These are phyloP conservation scores for Eremothecium sinecaudum DNA, from an alignment of 1,139 yeast genomes.

Conservation along the genomic window DNA sequence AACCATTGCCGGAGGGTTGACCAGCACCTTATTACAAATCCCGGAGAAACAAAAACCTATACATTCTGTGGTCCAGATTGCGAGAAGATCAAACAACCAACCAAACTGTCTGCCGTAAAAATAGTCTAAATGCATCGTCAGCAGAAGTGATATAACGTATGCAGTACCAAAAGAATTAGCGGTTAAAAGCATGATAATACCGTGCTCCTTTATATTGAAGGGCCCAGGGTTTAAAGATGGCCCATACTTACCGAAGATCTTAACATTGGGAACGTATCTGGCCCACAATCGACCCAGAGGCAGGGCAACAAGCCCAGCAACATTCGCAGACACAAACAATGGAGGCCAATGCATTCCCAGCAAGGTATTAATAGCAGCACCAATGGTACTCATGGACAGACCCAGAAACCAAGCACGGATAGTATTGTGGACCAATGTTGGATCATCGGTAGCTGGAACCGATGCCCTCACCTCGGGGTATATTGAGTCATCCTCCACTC, in stretches of 20 bases:
- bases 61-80: slow-evolving; percentile 48
- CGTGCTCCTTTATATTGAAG: slow-evolving; percentile 57
- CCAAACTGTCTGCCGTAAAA: slow-evolving; percentile 43
- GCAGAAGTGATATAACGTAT: slow-evolving; percentile 50
- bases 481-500: not conserved
- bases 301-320: slow-evolving; percentile 53
- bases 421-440: slow-evolving; percentile 48
- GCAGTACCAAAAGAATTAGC: slow-evolving; percentile 55
- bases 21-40: slow-evolving; percentile 44
- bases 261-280: slow-evolving; percentile 38
- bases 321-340: slow-evolving; percentile 44
- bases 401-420: slow-evolving; percentile 53
- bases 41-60: slow-evolving; percentile 64
- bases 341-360: slow-evolving; percentile 54
- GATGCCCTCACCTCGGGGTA: slow-evolving; percentile 65
- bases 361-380: slow-evolving; percentile 51
- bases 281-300: slow-evolving; percentile 52
- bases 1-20: slow-evolving; percentile 52
- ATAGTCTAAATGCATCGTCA: slow-evolving; percentile 38
- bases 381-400: slow-evolving; percentile 45
- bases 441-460: slow-evolving; percentile 54
- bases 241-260: slow-evolving; percentile 36
- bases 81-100: slow-evolving; percentile 44
- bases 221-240: slow-evolving; percentile 47
- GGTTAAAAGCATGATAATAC: slow-evolving; percentile 54